Evolutionary conservation across 2,329 filamentous ascomycete species (phyloP), one percentile per base, ranked within the genome.

Genomic region (Arthrobotrys iridis): DNA sequence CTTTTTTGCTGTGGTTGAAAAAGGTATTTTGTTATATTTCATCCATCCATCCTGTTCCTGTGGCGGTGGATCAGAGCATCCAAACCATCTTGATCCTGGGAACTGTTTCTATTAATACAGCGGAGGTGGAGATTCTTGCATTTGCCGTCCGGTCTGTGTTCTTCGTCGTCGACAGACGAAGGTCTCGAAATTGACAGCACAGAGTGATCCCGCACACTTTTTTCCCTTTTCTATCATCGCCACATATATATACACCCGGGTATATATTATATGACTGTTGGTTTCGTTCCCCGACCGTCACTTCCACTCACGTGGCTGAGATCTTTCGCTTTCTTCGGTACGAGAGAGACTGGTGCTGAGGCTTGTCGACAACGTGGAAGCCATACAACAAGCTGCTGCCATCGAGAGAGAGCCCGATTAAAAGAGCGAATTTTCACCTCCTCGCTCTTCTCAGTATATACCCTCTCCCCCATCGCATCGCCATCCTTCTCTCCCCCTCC

Each of bases 351-450:
- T n/a, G n/a, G 10, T 48, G 45, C 22, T 52, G 46, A 52, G 46
- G 46, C 46, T 52, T 26, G 45, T n/a, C 26, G 46, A 52, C 15
- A 52, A 52, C 46, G 46, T 52, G 46, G 46, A 35, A 52, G 8
- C 46, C 46, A 52, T 52, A 26, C 24, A 50, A n/a, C 46, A 13
- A 33, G 28, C 10, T 33, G 28, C 28, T 33, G 4, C 28, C 28
- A 33, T 33, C 28, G 28, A 33, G 28, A 33, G 28, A 33, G 22
- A 26, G 20, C 15, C n/a, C 50, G 50, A 55, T 55, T 37, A 55
- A 55, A 55, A 55, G 50, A 52, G 46, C 46, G 46, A 52, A 20
- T 52, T 52, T 33, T 52, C 64, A 68, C 55, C 64, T 55, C 64
- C 64, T 60, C 43, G 28, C 62, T 45, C 37, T 45, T 37, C 33